Percentiles rank a stretch among this genome's conserved stretches.
Evolutionary conservation across 2,329 filamentous ascomycete species (phyloP).

Genomic region (Penicillium palitans): DNA sequence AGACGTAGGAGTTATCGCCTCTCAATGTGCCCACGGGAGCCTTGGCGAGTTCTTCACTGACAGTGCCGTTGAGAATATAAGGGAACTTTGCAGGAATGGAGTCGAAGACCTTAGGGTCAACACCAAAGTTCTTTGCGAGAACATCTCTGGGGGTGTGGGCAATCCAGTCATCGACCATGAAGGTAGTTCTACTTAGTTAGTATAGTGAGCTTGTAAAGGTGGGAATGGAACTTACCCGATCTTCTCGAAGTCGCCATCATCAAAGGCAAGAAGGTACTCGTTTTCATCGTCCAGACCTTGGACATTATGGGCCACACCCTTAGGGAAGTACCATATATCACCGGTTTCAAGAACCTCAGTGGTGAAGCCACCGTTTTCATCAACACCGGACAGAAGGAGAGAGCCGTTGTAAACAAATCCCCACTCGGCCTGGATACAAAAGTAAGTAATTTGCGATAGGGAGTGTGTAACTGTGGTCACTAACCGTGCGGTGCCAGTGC

Average conservation of each 20-base stretch:
- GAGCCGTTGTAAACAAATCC: conserved; percentile 62
- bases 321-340: conserved; percentile 70
- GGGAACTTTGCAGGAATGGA: conserved; percentile 59
- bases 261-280: conserved; percentile 66
- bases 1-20: conserved; percentile 64
- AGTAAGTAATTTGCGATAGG: not conserved
- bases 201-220: not conserved
- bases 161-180: conserved; percentile 71
- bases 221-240: conserved; percentile 49
- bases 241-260: conserved; percentile 66
- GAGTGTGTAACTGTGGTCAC: conserved; percentile 20
- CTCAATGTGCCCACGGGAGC: conserved; percentile 52
- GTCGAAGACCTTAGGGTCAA: conserved; percentile 61
- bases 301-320: conserved; percentile 63
- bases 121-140: conserved; percentile 68
- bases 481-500: conserved; percentile 67
- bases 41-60: conserved; percentile 46
- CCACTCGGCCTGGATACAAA: conserved; percentile 60
- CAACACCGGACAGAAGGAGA: conserved; percentile 61
- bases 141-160: conserved; percentile 64
- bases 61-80: conserved; percentile 61
- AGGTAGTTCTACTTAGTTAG: conserved; percentile 57
- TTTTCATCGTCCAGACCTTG: conserved; percentile 65
- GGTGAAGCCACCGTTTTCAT: conserved; percentile 57
- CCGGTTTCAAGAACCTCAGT: conserved; percentile 60